Evolutionary conservation across 2,329 filamentous ascomycete species (phyloP).

Genomic region (Microsporum canis): DNA sequence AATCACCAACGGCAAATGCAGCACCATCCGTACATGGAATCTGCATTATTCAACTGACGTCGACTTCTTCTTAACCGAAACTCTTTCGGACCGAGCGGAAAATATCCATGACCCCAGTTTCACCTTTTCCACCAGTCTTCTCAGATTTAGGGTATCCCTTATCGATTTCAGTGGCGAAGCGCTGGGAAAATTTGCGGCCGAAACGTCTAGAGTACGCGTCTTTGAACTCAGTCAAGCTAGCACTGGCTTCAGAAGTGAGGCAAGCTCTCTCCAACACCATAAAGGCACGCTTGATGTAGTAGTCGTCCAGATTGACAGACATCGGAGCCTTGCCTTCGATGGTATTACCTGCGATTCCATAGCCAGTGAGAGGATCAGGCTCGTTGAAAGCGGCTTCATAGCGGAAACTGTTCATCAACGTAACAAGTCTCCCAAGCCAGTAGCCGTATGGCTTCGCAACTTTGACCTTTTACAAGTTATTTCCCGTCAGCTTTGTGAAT

Average conservation of each 20-base stretch:
- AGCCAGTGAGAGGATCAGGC: conserved; percentile 20
- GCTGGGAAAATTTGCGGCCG: conserved; percentile 17
- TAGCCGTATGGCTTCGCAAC: conserved; percentile 20
- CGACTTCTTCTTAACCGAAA: conserved; percentile 5
- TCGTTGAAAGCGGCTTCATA: conserved; percentile 24
- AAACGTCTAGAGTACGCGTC: conserved; percentile 18
- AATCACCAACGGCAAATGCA: neutral
- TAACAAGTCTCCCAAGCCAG: conserved; percentile 26
- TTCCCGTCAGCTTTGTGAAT: neutral
- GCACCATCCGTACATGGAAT: neutral
- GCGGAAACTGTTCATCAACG: conserved; percentile 23
- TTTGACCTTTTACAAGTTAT: conserved; percentile 14
- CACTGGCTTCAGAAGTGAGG: conserved; percentile 24
- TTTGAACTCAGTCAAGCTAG: conserved; percentile 25
- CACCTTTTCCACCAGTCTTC: conserved; percentile 6
- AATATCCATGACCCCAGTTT: conserved; percentile 9
- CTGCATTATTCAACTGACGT: neutral
- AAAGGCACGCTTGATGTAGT: conserved; percentile 25
- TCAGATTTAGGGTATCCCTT: neutral
- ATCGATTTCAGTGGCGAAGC: conserved; percentile 6
- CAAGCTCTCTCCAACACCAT: conserved; percentile 26
- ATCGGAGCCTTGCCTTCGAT: conserved; percentile 9
- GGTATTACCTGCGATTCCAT: conserved; percentile 10
- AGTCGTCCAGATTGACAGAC: conserved; percentile 16
- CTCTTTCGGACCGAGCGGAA: conserved; percentile 11